These are phyloP conservation scores for Nitzschia putrida DNA, from an alignment of 108 stramenopile species.

Conservation along the genomic window DNA sequence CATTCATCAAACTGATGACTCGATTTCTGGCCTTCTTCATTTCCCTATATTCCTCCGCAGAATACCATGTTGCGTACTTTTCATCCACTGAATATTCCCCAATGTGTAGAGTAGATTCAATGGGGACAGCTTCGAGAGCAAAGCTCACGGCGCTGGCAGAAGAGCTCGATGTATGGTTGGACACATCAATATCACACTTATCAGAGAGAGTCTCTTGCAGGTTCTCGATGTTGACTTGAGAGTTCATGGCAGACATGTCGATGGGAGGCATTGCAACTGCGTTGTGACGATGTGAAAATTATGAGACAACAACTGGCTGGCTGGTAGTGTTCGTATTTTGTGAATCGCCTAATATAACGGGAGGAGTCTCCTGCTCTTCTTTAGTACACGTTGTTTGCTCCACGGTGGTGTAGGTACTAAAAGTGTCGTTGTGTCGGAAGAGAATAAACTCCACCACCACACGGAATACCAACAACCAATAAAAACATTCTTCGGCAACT, in stretches of 20 bases:
- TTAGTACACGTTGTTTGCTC: too few species aligned
- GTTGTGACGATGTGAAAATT: too few species aligned
- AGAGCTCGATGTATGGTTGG: not conserved
- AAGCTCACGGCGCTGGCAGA: constrained; percentile 8
- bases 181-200: not conserved
- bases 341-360: too few species aligned
- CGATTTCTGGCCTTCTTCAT: constrained; percentile 14
- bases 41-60: not conserved
- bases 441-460: too few species aligned
- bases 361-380: too few species aligned
- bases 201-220: constrained; percentile 3
- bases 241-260: not conserved
- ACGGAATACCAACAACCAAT: too few species aligned
- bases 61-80: constrained; percentile 15
- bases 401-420: too few species aligned
- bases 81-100: constrained; percentile 8
- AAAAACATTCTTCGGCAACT: too few species aligned
- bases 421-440: too few species aligned
- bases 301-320: too few species aligned
- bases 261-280: too few species aligned
- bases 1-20: constrained; percentile 3
- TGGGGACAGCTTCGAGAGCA: not conserved
- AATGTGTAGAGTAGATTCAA: not conserved
- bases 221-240: constrained; percentile 6
- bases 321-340: too few species aligned